Evolutionary conservation across 2,329 filamentous ascomycete species (phyloP).

Genomic region (Beauveria bassiana): DNA sequence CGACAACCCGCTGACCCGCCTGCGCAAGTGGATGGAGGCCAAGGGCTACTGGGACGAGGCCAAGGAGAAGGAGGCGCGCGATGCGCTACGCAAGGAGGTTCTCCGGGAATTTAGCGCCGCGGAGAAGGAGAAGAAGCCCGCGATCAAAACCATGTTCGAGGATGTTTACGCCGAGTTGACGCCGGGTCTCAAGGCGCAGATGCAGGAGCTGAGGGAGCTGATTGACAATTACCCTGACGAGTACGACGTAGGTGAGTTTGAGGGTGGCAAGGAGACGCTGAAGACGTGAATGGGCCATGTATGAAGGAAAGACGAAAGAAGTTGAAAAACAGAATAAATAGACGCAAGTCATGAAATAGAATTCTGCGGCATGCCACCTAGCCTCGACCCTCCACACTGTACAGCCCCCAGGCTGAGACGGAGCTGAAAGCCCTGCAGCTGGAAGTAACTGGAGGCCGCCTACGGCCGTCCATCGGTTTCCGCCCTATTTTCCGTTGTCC

Average conservation of each 20-base stretch:
- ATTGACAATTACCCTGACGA: slow-evolving; percentile 83
- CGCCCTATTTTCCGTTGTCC: too few species aligned
- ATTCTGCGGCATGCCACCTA: background rate
- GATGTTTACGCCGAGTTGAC: slow-evolving; percentile 88
- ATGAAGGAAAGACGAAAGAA: background rate
- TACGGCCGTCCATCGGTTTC: too few species aligned
- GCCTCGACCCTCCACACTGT: too few species aligned
- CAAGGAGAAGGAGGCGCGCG: slow-evolving; percentile 66
- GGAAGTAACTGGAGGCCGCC: too few species aligned
- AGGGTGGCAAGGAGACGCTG: slow-evolving; percentile 63
- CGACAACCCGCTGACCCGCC: slow-evolving; percentile 78
- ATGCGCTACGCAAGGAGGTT: slow-evolving; percentile 62
- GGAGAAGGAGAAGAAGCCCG: slow-evolving; percentile 72
- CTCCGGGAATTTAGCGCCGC: slow-evolving; percentile 78
- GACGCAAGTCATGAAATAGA: slow-evolving; percentile 2
- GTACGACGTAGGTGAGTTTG: slow-evolving; percentile 74
- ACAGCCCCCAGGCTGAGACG: too few species aligned
- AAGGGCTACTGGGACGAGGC: slow-evolving; percentile 78
- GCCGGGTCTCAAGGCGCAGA: slow-evolving; percentile 69
- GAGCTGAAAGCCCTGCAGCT: too few species aligned
- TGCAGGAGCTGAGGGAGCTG: slow-evolving; percentile 61
- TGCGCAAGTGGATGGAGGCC: slow-evolving; percentile 86
- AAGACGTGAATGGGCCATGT: slow-evolving; percentile 22
- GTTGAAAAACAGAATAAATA: background rate
- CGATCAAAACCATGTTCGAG: slow-evolving; percentile 66